phyloP scores from a whole-genome alignment of 495 filamentous ascomycete genomes.

The Aspergillus avenaceus region DNA sequence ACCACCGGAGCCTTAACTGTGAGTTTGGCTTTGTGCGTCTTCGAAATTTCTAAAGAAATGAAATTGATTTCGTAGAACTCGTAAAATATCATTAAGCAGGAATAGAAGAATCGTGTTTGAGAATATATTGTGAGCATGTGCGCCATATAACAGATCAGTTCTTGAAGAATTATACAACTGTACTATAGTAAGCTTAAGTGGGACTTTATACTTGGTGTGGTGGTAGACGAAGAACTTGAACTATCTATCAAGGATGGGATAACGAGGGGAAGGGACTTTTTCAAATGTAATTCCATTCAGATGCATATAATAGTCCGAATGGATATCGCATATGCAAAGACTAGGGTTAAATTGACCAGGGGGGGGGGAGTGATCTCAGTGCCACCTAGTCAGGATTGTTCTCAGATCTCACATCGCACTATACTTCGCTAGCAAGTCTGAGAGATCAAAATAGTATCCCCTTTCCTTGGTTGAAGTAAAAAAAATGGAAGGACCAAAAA shows the following conservation, averaged over 20 bases:
- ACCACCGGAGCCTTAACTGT: no score
- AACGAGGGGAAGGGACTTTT: slow-evolving; percentile 7
- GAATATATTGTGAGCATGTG: background rate
- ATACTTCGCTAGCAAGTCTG: background rate
- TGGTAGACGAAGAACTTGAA: slow-evolving; percentile 8
- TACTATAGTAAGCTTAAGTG: slow-evolving; percentile 3
- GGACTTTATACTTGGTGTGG: slow-evolving; percentile 2
- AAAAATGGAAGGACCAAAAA: background rate
- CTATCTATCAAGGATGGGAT: slow-evolving; percentile 11
- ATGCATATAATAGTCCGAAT: slow-evolving; percentile 17
- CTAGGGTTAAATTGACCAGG: slow-evolving; percentile 8
- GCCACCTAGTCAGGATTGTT: slow-evolving; percentile 5
- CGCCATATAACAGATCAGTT: background rate
- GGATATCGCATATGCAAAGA: slow-evolving; percentile 13
- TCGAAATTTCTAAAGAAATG: no score
- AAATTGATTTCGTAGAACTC: background rate
- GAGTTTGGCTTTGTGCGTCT: no score
- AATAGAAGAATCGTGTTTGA: background rate
- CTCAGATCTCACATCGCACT: background rate
- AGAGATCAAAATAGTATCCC: background rate
- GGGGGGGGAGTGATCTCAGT: slow-evolving; percentile 6
- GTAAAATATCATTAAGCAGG: background rate
- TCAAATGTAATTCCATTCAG: slow-evolving; percentile 11
- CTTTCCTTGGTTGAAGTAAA: no score
- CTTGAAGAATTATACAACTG: background rate